Evolutionary conservation across 352 stramenopile genomes (phyloP).

Genomic region (Plasmopara halstedii): DNA sequence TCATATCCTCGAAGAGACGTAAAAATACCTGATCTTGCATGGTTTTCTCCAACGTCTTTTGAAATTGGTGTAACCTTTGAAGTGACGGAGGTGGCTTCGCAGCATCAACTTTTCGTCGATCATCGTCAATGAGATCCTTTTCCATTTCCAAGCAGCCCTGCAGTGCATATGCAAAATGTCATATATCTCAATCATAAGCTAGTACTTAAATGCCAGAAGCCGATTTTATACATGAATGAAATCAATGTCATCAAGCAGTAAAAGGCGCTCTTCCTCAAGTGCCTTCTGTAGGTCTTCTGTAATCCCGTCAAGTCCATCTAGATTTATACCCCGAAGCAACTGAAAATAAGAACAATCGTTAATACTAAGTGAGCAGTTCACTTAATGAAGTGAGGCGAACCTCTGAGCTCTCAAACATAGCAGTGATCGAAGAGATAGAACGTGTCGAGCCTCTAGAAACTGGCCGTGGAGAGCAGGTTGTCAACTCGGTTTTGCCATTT

Average conservation of each 20-base stretch:
- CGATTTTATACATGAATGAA: slow-evolving; percentile 57
- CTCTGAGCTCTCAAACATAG: slow-evolving; percentile 50
- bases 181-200: background rate
- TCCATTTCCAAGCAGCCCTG: slow-evolving; percentile 82
- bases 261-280: slow-evolving; percentile 44
- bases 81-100: slow-evolving; percentile 39
- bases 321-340: slow-evolving; percentile 41
- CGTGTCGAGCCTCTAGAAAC: slow-evolving; percentile 59
- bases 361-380: background rate
- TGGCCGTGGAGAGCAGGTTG: slow-evolving; percentile 40
- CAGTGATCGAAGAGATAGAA: slow-evolving; percentile 47
- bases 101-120: slow-evolving; percentile 36
- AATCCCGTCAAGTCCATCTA: slow-evolving; percentile 72
- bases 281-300: slow-evolving; percentile 50
- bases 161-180: background rate
- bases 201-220: too few species aligned
- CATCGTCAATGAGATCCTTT: slow-evolving; percentile 73
- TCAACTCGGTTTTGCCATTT: slow-evolving; percentile 25
- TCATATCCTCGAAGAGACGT: background rate
- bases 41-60: slow-evolving; percentile 49
- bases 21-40: slow-evolving; percentile 44
- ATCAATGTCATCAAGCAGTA: slow-evolving; percentile 75
- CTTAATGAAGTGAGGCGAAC: slow-evolving; percentile 13
- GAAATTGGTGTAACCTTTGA: slow-evolving; percentile 55
- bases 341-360: slow-evolving; percentile 9